Conservation (phyloP, 2,329 filamentous ascomycete species). For the Capronia americana region DNA sequence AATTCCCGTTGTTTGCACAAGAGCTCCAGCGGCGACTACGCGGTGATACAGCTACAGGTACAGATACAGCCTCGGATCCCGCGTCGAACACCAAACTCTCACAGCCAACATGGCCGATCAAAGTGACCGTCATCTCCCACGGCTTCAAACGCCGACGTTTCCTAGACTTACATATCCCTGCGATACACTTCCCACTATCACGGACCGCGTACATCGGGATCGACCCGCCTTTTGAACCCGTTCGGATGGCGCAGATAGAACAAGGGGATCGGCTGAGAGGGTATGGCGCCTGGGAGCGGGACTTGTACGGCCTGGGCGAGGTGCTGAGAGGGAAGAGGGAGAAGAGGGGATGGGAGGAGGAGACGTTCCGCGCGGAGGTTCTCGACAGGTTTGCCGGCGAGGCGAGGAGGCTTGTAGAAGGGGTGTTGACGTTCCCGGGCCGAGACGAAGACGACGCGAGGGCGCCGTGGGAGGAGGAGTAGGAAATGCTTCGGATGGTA, state of each 20-base stretch:
- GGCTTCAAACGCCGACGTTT: slow-evolving; percentile 71
- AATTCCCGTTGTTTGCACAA: slow-evolving; percentile 48
- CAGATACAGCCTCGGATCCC: too few relatives aligned
- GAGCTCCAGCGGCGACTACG: slow-evolving; percentile 1
- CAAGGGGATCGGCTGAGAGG: slow-evolving; percentile 41
- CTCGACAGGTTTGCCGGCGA: neutral
- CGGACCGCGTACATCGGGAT: slow-evolving; percentile 65
- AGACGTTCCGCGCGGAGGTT: slow-evolving; percentile 22
- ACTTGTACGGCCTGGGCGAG: slow-evolving; percentile 48
- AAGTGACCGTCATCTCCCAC: slow-evolving; percentile 70
- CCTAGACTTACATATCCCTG: slow-evolving; percentile 67
- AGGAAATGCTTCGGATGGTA: neutral
- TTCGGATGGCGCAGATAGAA: slow-evolving; percentile 38
- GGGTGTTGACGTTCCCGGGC: slow-evolving; percentile 6
- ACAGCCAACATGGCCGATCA: slow-evolving; percentile 58
- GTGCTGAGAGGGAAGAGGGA: slow-evolving; percentile 47
- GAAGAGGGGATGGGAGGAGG: slow-evolving; percentile 48
- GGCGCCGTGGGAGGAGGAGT: neutral
- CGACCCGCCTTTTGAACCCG: slow-evolving; percentile 61
- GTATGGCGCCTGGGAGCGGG: slow-evolving; percentile 48
- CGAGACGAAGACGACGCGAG: neutral
- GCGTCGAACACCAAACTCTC: too few relatives aligned
- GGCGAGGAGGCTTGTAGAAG: neutral
- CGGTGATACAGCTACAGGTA: neutral
- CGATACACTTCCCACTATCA: slow-evolving; percentile 56